Base-by-base conservation (phyloP, 805 yeast species). In the Candida methanosorbosa region DNA sequence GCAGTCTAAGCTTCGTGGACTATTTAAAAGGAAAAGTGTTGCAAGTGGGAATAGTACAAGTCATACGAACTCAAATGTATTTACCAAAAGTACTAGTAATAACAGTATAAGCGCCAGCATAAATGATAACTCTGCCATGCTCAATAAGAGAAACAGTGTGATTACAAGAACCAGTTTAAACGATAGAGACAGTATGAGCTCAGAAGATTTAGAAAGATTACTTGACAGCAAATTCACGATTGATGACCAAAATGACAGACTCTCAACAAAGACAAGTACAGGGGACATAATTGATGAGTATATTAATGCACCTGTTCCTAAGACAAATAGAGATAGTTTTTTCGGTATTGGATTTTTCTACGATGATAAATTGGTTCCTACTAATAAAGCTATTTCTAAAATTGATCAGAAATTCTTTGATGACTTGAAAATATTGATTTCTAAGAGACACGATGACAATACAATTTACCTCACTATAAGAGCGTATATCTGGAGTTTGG, bases 381-480 rank as follows among this genome's bases (percentile, higher is more conserved):
- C 5, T 4, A 22, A 22, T 4, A 9, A 18, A 12, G 19, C 11
- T 9, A 12, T 14, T 4, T 54, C 57, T 0, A 27, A 29, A n/a
- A 33, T 53, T 15, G 61, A 57, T 40, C 20, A 27, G 2, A 37
- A 33, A 12, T 39, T 56, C 20, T 37, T 45, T 27, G 24, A 37
- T 3, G 38, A 41, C 18, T 28, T 56, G 7, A 33, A 36, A 1
- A 24, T 22, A 5, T 34, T 54, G 9, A 22, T 56, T 13, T 25
- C 27, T 9, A 49, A 50, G 13, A 52, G 49, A 32, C 58, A 55
- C 33, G 56, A 49, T 35, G 63, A 56, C 38, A 36, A 38, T 13
- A 45, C 59, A 5, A 44, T 57, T 16, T 54, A 38, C 25, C 41
- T 45, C 15, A 25, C 41, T 3, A 23, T 56, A 18, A 39, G 52